Conservation (phyloP, 2,329 filamentous ascomycete genomes). For the Akanthomyces uredinophilus region DNA sequence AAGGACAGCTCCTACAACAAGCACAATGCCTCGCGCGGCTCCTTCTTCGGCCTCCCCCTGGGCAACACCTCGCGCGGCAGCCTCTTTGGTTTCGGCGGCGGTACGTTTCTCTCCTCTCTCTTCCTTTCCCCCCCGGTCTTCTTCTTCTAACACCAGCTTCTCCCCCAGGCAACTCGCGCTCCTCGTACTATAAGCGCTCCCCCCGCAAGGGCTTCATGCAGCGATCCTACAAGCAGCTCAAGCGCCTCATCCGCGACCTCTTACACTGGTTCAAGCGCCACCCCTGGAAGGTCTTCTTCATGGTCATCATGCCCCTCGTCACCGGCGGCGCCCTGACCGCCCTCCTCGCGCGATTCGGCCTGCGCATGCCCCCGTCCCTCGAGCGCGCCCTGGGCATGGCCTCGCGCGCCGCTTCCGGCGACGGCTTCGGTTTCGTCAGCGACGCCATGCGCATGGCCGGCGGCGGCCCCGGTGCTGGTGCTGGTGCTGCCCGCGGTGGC, state of each 20-base stretch:
- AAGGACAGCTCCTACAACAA: conserved; percentile 31
- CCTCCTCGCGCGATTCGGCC: conserved; percentile 71
- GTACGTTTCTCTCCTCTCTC: conserved; percentile 22
- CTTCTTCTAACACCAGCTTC: background rate
- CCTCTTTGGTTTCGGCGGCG: conserved; percentile 36
- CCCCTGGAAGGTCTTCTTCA: conserved; percentile 80
- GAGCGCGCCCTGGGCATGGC: conserved; percentile 54
- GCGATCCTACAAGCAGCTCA: conserved; percentile 68
- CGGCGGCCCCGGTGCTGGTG: conserved; percentile 25
- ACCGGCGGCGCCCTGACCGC: conserved; percentile 77
- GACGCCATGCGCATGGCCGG: conserved; percentile 52
- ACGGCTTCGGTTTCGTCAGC: conserved; percentile 44
- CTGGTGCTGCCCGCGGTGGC: conserved; percentile 16
- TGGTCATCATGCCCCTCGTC: conserved; percentile 81
- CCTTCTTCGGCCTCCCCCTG: conserved; percentile 40
- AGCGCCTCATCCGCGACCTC: conserved; percentile 74
- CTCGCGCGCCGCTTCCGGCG: conserved; percentile 43
- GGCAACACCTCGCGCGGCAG: conserved; percentile 40
- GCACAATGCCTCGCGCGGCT: conserved; percentile 38
- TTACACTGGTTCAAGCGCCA: conserved; percentile 76
- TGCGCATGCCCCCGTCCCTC: conserved; percentile 64
- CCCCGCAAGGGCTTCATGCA: conserved; percentile 75
- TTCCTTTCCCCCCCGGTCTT: background rate
- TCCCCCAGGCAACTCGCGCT: conserved; percentile 36
- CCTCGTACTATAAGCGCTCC: conserved; percentile 72